Evolutionary conservation across 1,139 yeast species (phyloP), one percentile per base, ranked within the genome.

Genomic region (Taphrina pruni): DNA sequence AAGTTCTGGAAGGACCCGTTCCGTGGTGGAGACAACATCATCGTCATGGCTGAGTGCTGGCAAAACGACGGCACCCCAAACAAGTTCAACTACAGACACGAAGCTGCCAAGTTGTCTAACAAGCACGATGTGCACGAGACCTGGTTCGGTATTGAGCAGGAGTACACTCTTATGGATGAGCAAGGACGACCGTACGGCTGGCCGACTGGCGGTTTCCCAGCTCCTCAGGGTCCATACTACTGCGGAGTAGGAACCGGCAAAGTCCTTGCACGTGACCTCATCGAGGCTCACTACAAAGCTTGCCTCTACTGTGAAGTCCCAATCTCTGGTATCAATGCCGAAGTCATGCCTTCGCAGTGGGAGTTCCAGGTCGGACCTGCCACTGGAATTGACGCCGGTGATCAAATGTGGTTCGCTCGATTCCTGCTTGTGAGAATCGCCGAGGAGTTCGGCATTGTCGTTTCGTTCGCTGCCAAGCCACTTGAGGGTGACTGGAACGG

Each of bases 341-440:
- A 94, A 85, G 99, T 94, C 74, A 94, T 94, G 98, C 99, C 99
- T 71, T 91, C 98, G 71, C 99, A 94, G 86, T 94, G 99, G 99
- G 99, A 94, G 84, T 94, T 90, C 90, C 99, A 94, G 85, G 98
- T 94, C 76, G 99, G 99, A 78, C 99, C 99, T 74, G 91, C 97
- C 83, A 86, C 82, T 74, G 99, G 99, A 78, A 93, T 94, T 80
- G 81, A 83, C 76, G 93, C 94, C 97, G 99, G 97, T 80, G 99
- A 94, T 81, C 88, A 94, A 81, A 86, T 94, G 80, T 93, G 98
- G 94, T 86, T 93, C 77, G 95, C 97, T 73, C 88, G 99, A 82
- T 94, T 90, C 81, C 84, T 94, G 77, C 84, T 94, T 79, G 88
- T 87, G 82, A 89, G 97, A 82, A 96, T 92, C 71, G 97, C 98